Percentiles rank a stretch among this genome's conserved stretches.
phyloP scores from a whole-genome alignment of 306 rosid species.

The Corylus avellana region DNA sequence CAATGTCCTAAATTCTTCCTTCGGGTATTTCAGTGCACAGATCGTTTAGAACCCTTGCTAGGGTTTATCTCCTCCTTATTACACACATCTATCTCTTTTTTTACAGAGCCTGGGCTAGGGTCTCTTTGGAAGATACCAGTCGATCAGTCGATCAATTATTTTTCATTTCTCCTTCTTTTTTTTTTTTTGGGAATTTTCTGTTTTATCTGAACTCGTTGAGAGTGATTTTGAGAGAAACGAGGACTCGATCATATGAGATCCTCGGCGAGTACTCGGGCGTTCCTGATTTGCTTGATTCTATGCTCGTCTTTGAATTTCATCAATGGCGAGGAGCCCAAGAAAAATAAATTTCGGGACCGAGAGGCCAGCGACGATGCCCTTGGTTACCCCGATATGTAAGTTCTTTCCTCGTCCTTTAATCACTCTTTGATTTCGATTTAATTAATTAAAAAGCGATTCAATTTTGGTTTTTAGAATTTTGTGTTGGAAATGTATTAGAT shows the following conservation, averaged over 20 bases:
- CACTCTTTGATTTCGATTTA: neutral
- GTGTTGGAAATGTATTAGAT: constrained; percentile 5
- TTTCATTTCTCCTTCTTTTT: too few species aligned
- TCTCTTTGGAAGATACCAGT: constrained; percentile 4
- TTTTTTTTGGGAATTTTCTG: neutral
- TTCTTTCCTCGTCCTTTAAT: neutral
- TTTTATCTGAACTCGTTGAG: neutral
- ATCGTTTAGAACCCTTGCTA: too few species aligned
- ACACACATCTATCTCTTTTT: too few species aligned
- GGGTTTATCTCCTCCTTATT: too few species aligned
- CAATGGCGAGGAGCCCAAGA: constrained; percentile 57
- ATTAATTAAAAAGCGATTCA: neutral
- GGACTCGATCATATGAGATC: constrained; percentile 58
- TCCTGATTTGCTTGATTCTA: constrained; percentile 48
- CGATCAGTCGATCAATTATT: too few species aligned
- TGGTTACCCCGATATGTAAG: constrained; percentile 81
- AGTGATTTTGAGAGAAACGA: constrained; percentile 8
- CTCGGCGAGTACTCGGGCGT: constrained; percentile 23
- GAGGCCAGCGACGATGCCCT: constrained; percentile 86
- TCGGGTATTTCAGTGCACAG: neutral
- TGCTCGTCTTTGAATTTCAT: constrained; percentile 36
- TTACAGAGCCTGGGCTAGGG: neutral
- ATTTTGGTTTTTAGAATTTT: neutral
- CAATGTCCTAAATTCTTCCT: too few species aligned
- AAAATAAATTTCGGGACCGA: constrained; percentile 73